These are phyloP conservation scores for Hypoxylon sp. DNA, from an alignment of 2,329 filamentous ascomycete genomes.

Conservation along the genomic window DNA sequence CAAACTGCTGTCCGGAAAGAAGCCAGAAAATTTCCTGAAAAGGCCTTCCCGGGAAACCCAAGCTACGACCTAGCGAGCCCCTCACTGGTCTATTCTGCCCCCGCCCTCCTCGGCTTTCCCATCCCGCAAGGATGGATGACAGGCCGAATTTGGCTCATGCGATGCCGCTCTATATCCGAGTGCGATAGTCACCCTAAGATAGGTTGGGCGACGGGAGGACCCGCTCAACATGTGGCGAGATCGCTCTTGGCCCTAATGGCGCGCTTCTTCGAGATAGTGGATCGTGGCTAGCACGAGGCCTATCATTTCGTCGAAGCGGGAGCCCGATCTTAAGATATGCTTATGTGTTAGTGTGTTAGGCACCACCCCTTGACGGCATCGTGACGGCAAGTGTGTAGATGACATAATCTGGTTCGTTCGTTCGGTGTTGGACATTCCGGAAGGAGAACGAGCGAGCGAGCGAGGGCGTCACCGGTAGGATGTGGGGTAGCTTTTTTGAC, in stretches of 20 bases:
- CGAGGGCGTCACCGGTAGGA: constrained; percentile 6
- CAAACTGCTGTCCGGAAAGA: constrained; percentile 1
- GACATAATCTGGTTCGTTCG: background rate
- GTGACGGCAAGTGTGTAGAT: background rate
- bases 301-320: constrained; percentile 11
- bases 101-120: constrained; percentile 40
- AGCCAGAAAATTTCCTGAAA: constrained; percentile 34
- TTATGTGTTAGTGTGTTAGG: background rate
- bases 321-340: constrained; percentile 9
- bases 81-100: constrained; percentile 30
- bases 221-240: constrained; percentile 34
- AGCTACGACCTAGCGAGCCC: constrained; percentile 25
- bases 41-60: constrained; percentile 28
- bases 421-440: background rate
- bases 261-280: constrained; percentile 14
- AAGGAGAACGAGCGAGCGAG: constrained; percentile 1
- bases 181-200: constrained; percentile 17
- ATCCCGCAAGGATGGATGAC: constrained; percentile 32
- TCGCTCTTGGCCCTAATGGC: constrained; percentile 28
- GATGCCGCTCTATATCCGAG: constrained; percentile 25
- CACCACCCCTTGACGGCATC: background rate
- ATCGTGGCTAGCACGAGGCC: constrained; percentile 17
- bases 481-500: constrained; percentile 2
- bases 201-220: constrained; percentile 22
- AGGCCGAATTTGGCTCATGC: constrained; percentile 21